Base-by-base conservation (phyloP, 768 basidiomycete genomes). In the Nidularia sp. region DNA sequence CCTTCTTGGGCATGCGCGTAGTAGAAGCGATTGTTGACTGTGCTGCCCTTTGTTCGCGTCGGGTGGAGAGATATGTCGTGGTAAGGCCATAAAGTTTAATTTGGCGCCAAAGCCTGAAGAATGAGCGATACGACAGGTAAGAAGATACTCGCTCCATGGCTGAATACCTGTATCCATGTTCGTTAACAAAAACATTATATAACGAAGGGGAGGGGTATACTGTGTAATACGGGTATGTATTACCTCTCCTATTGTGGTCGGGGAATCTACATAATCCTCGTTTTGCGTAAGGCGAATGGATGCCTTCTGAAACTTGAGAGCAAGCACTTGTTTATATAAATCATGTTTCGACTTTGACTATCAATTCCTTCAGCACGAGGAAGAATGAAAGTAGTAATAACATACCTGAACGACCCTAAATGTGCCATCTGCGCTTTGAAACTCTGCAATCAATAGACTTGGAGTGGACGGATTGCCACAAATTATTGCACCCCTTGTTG, bases 391-490 rank as follows among this genome's bases (percentile, higher is more conserved):
- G 39, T 29, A 44, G 34, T 50, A n/a, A 34, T 18, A 6, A 71
- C 83, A 44, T 58, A 93, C 93, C 55, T 82, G 79, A 10, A 88
- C 81, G 41, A 90, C 81, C 10, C 92, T 85, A 59, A 89, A 90
- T 1, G 85, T 89, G 25, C 94, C 96, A 42, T 84, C 74, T 1
- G 84, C 85, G n/a, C 74, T 73, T 51, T 80, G 75, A 58, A 95
- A 97, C 62, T 93, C 90, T 0, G 83, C 81, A 25, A 97, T 84
- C 39, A 96, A 76, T 4, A 97, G 70, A 60, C 75, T 86, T 0
- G 89, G 87, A 0, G 93, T 97, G 0, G 95, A 90, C 18, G 80
- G 70, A 69, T 95, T 98, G 8, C 96, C 96, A 15, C 86, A 78
- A 15, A 89, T 81, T 45, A 98, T 82, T 13, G 88, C 88, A 25